A percentile compares a stretch with the other conserved stretches of the same genome.
These are phyloP conservation scores for Cadophora sp. DNA, from an alignment of 2,329 filamentous ascomycete genomes.

Conservation along the genomic window DNA sequence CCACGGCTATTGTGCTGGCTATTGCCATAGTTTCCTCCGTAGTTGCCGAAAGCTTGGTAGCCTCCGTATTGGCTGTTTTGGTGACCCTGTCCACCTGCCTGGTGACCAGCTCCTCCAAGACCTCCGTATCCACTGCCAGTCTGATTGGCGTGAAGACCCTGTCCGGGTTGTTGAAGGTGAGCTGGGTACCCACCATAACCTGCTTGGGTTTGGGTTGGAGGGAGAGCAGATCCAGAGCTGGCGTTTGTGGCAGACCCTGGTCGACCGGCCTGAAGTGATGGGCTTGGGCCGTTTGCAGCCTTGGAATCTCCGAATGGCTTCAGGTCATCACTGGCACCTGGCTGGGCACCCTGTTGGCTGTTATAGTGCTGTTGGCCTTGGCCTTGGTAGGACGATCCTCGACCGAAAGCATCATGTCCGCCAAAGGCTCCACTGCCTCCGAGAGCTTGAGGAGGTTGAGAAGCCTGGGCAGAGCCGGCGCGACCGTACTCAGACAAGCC, in stretches of 20 bases:
- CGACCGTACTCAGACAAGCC: constrained; percentile 47
- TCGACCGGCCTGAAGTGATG: constrained; percentile 45
- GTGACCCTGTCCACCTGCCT: constrained; percentile 51
- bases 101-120: constrained; percentile 57
- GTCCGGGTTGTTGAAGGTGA: constrained; percentile 46
- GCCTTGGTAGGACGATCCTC: constrained; percentile 45
- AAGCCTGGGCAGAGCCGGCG: constrained; percentile 44
- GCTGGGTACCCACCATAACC: constrained; percentile 47
- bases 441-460: constrained; percentile 44
- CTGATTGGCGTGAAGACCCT: constrained; percentile 46
- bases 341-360: constrained; percentile 43
- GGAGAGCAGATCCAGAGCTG: constrained; percentile 43
- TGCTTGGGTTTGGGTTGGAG: constrained; percentile 45
- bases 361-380: constrained; percentile 44
- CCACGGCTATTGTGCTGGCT: constrained; percentile 52
- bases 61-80: constrained; percentile 52
- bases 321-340: constrained; percentile 44
- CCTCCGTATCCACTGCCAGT: constrained; percentile 45
- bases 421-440: constrained; percentile 45
- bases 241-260: constrained; percentile 48
- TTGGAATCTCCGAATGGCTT: constrained; percentile 48
- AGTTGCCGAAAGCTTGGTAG: constrained; percentile 52
- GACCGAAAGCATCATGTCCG: constrained; percentile 46
- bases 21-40: constrained; percentile 47
- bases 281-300: constrained; percentile 45